Base-by-base conservation (phyloP, 768 basidiomycete genomes). In the Rhizopogon vesiculosus region DNA sequence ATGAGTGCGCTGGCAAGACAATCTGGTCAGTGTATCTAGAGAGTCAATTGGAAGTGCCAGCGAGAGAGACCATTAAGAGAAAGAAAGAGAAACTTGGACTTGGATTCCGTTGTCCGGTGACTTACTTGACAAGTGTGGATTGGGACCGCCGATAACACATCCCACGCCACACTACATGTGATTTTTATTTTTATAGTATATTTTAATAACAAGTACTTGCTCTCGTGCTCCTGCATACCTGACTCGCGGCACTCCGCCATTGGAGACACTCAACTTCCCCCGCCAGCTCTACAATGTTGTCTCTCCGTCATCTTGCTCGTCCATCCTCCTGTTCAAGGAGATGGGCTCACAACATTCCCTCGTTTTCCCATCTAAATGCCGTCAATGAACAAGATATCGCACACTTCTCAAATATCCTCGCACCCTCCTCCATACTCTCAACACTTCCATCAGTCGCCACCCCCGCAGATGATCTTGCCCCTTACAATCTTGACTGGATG, bases 401-500 rank as follows among this genome's bases (percentile, higher is more conserved):
- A 7, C 81, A 89, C 65, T 88, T 92, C 67, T 64, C 82, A n/a
- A 74, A 75, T 52, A 75, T 91, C 52, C 80, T 92, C 7, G 76
- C 86, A 0, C 70, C 78, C 1, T 74, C 80, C 5, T 79, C 87
- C 33, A 81, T 92, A 53, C 72, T 92, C 15, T 86, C 90, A 18
- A 87, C 87, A 7, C 76, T 89, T 2, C 64, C 82, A 25, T 79
- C 87, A 13, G 59, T 59, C 43, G 69, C 78, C 7, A 62, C 72
- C 16, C 56, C 81, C n/a, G 40, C 75, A 7, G 76, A 84, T 10
- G 95, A 97, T 59, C 81, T 98, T 29, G 77, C 78, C 3, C 77
- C 74, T 2, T 96, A 81, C 78, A 98, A 99, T 70, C 75, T 80
- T 60, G 96, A 99, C 70, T 97, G 94, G 95, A 93, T 97, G 87